Evolutionary conservation across 1,284 basidiomycete genomes (phyloP), one percentile per base, ranked within the genome.

Genomic region (Puccinia horiana): DNA sequence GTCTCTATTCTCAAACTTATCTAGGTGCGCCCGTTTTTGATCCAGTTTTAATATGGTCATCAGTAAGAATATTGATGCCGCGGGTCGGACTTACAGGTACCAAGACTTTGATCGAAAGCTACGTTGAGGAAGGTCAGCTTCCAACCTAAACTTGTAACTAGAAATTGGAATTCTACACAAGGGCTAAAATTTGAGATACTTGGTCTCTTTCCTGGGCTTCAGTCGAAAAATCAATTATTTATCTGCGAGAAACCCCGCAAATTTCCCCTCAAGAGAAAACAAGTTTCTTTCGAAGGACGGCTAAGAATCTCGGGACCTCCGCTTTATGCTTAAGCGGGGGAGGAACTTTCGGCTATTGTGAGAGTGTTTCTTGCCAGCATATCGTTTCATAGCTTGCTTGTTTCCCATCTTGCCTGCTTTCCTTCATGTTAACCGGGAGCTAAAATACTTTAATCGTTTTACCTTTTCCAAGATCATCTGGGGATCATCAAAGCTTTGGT

Each of bases 251-350:
- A 35, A 91, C 93, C 0, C 88, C 90, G 0, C 91, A 92, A 49
- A 88, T 98, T 9, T 91, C 93, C 0, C 88, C 91, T 12, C 94
- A 97, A 83, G 94, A 97, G 88, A 99, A 98, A 89, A 91, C 92
- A 84, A 90, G 91, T 6, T 98, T 99, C 87, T 99, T 97, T 89
- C 93, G 93, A 86, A 92, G 91, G 83, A 91, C 93, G 63, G 94
- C 94, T 86, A 93, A 89, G 83, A 97, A 98, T 87, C 90, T 97
- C 35, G 96, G 96, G 84, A 90, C 90, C n/a, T 91, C 93, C 73
- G 97, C 96, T 0, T 88, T 99, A 6, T 98, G 96, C 87, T 90
- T 99, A 8, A 95, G 93, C 18, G 96, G 96, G 26, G 96, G 96
- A 18, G 96, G 93, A 2, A 93, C 92, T 0, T 97, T 98, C 85